Evolutionary conservation across 805 yeast species (phyloP).

Genomic region (Spathaspora girioi): DNA sequence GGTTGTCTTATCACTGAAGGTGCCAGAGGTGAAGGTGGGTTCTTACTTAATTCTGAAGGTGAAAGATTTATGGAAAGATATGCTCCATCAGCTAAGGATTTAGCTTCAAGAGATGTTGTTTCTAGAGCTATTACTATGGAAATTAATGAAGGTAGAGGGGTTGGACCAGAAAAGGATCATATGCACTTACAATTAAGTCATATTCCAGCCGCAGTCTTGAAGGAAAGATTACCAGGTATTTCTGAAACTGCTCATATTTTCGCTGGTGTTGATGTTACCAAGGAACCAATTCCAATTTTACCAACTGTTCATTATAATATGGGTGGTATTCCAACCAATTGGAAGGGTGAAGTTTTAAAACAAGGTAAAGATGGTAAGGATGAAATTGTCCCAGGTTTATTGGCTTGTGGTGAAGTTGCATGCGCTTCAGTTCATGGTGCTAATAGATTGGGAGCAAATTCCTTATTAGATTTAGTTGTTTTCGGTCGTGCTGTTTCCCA

Average conservation of each 20-base stretch:
- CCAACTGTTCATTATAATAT: constrained; percentile 99
- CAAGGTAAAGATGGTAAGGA: constrained; percentile 86
- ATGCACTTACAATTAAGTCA: constrained; percentile 92
- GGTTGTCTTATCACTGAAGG: constrained; percentile 99
- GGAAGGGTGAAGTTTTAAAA: constrained; percentile 92
- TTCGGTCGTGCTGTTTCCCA: constrained; percentile 98
- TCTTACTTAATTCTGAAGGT: constrained; percentile 93
- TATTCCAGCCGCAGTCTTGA: constrained; percentile 85
- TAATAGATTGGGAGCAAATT: constrained; percentile 98
- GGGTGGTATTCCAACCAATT: constrained; percentile 99
- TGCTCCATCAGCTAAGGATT: constrained; percentile 98
- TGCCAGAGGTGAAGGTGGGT: constrained; percentile 99
- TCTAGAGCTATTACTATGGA: constrained; percentile 98
- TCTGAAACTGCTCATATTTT: constrained; percentile 98
- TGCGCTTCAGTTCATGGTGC: constrained; percentile 99
- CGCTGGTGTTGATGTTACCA: constrained; percentile 99
- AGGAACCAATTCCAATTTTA: constrained; percentile 97
- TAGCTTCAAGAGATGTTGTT: constrained; percentile 98
- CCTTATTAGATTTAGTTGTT: constrained; percentile 92
- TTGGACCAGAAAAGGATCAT: constrained; percentile 94
- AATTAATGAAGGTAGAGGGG: constrained; percentile 99
- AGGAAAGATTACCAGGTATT: constrained; percentile 98
- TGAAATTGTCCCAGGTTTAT: constrained; percentile 85
- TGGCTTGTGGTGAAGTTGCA: constrained; percentile 99
- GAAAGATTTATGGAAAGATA: constrained; percentile 99